Conservation (phyloP, 768 basidiomycete species). For the Lactifluus hygrophoroides region DNA sequence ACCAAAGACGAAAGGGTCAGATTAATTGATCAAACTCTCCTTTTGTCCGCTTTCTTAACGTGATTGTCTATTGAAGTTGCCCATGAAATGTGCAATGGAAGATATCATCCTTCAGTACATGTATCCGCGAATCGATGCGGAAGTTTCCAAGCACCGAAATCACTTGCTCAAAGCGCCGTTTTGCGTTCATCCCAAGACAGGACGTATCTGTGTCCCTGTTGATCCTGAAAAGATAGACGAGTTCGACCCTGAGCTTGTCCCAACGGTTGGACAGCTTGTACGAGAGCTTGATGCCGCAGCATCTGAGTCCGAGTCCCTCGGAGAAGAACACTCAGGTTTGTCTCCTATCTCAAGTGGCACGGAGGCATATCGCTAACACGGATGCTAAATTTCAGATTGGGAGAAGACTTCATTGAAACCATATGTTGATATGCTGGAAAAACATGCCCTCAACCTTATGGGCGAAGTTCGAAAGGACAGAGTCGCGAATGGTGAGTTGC, state of each 20-base stretch:
- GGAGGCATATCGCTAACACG: background rate
- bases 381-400: slow-evolving; percentile 47
- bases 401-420: slow-evolving; percentile 79
- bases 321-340: slow-evolving; percentile 17
- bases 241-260: slow-evolving; percentile 81
- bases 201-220: slow-evolving; percentile 89
- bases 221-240: slow-evolving; percentile 64
- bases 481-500: slow-evolving; percentile 33
- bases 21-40: background rate
- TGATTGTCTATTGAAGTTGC: slow-evolving; percentile 23
- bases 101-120: slow-evolving; percentile 91
- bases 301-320: slow-evolving; percentile 10
- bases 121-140: slow-evolving; percentile 92
- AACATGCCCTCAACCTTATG: slow-evolving; percentile 53
- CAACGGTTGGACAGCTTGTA: slow-evolving; percentile 80
- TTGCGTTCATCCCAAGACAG: slow-evolving; percentile 94
- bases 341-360: background rate
- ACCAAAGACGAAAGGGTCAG: slow-evolving; percentile 30
- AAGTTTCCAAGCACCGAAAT: slow-evolving; percentile 95
- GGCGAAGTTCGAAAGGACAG: slow-evolving; percentile 45
- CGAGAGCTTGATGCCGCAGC: slow-evolving; percentile 54
- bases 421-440: slow-evolving; percentile 85
- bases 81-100: slow-evolving; percentile 50
- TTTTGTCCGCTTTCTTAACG: background rate
- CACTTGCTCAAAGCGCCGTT: slow-evolving; percentile 98